These are phyloP conservation scores for Plenodomus tracheiphilus DNA, from an alignment of 2,329 filamentous ascomycete species.

Conservation along the genomic window DNA sequence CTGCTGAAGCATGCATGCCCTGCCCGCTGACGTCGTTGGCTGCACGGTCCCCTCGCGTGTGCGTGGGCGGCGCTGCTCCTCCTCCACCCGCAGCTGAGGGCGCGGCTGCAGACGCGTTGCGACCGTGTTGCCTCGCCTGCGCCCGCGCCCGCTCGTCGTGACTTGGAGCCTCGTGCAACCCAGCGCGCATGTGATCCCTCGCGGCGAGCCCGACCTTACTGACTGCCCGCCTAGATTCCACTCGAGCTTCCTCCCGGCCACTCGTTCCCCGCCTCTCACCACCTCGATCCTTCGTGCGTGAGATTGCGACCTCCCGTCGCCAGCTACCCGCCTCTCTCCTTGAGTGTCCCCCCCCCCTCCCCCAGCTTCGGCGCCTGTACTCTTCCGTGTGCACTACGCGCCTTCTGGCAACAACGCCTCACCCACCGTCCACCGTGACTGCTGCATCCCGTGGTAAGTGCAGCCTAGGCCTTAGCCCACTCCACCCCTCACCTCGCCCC, in stretches of 20 bases:
- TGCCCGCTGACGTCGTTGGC: conserved; percentile 23
- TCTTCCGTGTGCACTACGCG: conserved; percentile 18
- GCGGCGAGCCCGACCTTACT: conserved; percentile 25
- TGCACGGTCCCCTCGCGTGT: conserved; percentile 17
- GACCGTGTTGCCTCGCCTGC: conserved; percentile 4
- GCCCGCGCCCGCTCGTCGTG: too few species aligned
- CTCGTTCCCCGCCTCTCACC: conserved; percentile 31
- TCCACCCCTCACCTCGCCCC: conserved; percentile 10
- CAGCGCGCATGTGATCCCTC: conserved; percentile 36
- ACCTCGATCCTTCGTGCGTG: conserved; percentile 26
- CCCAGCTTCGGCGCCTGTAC: conserved; percentile 27
- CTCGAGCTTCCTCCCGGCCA: conserved; percentile 34
- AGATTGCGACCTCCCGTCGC: conserved; percentile 37
- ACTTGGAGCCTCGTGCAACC: conserved; percentile 35
- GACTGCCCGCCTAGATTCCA: conserved; percentile 35
- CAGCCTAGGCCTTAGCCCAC: conserved; percentile 15
- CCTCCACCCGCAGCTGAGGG: conserved; percentile 2
- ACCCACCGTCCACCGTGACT: conserved; percentile 15
- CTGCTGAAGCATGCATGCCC: conserved; percentile 7
- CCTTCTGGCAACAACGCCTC: conserved; percentile 16
- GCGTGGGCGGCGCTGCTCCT: neutral
- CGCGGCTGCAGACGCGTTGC: conserved; percentile 3
- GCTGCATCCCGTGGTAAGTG: conserved; percentile 32
- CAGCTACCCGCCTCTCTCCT: conserved; percentile 34
- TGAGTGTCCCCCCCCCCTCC: conserved; percentile 18